Base-by-base conservation (phyloP, 2,329 filamentous ascomycete species). In the Botryotinia convoluta region DNA sequence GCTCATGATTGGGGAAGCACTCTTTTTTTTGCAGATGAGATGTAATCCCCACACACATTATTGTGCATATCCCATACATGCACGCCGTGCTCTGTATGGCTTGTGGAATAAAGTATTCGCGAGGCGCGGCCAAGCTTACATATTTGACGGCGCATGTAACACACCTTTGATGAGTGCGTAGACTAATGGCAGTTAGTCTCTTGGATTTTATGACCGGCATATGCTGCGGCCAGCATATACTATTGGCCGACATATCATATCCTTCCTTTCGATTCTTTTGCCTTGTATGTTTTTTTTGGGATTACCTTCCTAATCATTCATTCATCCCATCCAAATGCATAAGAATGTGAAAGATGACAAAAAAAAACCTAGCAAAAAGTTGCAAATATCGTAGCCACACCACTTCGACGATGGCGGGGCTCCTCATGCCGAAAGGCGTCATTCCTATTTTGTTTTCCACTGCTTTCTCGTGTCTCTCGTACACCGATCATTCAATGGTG, bases 361-460 rank as follows among this genome's bases (percentile, higher is more conserved):
- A n/a, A 5, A n/a, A 51, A 26, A 67, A 29, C 37, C 14, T 18
- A 22, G 39, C 63, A 45, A 51, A 37, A 37, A 48, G 37, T 32
- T 65, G 26, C 69, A 37, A n/a, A 65, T 26, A 62, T 39, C 7
- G 16, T 61, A 61, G n/a, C 26, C n/a, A n/a, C 63, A 65, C 48
- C 45, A 54, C 35, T 68, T 54, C 26, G 8, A 32, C 45, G 2
- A 44, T 72, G 57, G 69, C 69, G 69, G 69, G 69, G 69, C 59
- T 64, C 42, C 44, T 64, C 69, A 71, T 71, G 69, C 69, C 59
- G 69, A 72, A 64, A 65, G 35, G 69, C 69, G 69, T 72, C 69
- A 72, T 72, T 71, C 69, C 51, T 64, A 22, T 39, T 71, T 68
- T 22, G 48, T 42, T 64, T 48, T 51, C 45, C 37, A 54, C 12